These are phyloP conservation scores for Talaromyces adpressus DNA, from an alignment of 495 filamentous ascomycete genomes.

Conservation along the genomic window DNA sequence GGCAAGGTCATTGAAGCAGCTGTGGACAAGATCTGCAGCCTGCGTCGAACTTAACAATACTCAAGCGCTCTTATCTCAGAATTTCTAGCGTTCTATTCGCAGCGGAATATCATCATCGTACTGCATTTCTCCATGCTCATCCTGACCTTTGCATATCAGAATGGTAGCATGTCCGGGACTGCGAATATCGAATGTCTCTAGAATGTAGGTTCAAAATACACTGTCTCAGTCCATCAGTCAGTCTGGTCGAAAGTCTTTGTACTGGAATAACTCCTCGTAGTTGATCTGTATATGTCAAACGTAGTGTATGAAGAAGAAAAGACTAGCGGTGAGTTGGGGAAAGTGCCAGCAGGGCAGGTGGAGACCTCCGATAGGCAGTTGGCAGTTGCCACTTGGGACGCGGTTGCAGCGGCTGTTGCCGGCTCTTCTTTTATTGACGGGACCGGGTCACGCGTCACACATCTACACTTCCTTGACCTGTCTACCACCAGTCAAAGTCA, in stretches of 20 bases:
- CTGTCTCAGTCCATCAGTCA: too few relatives aligned
- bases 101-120: too few relatives aligned
- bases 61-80: too few relatives aligned
- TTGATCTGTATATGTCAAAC: not conserved
- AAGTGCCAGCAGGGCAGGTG: not conserved
- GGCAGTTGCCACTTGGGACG: not conserved
- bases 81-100: too few relatives aligned
- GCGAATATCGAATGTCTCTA: not conserved
- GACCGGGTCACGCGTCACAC: not conserved
- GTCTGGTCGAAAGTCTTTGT: too few relatives aligned
- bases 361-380: not conserved
- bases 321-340: not conserved
- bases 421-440: not conserved
- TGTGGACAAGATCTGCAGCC: too few relatives aligned
- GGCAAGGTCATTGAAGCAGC: too few relatives aligned
- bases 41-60: too few relatives aligned
- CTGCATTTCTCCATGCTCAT: too few relatives aligned
- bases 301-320: not conserved
- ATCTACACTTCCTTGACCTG: not conserved
- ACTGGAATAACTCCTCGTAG: too few relatives aligned
- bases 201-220: not conserved
- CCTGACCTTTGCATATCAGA: too few relatives aligned
- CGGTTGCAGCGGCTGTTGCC: not conserved
- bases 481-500: not conserved
- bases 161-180: too few relatives aligned